Evolutionary conservation across 1,139 yeast genomes (phyloP).

Genomic region (Suhomyces taliae): DNA sequence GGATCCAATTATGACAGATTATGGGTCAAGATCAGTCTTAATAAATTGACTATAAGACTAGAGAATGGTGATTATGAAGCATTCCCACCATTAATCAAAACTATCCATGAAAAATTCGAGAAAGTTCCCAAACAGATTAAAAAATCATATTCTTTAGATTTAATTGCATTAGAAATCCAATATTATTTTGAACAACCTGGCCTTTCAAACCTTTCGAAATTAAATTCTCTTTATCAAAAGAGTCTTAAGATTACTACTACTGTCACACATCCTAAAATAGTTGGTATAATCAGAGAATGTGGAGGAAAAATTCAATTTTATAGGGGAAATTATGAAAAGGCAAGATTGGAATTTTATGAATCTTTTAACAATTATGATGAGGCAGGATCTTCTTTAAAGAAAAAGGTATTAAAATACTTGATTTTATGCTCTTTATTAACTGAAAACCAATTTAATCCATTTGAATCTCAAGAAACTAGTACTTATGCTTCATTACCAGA

Average conservation of each 20-base stretch:
- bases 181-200: constrained; percentile 33
- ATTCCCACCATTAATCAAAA: constrained; percentile 41
- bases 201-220: constrained; percentile 33
- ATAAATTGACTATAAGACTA: constrained; percentile 48
- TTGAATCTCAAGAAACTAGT: constrained; percentile 60
- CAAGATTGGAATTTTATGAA: constrained; percentile 68
- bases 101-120: constrained; percentile 41
- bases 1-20: constrained; percentile 47
- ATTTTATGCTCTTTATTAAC: constrained; percentile 65
- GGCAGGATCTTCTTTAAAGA: constrained; percentile 61
- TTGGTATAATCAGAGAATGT: constrained; percentile 72
- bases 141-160: constrained; percentile 55
- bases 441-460: constrained; percentile 66
- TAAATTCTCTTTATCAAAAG: constrained; percentile 50
- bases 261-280: constrained; percentile 71
- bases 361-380: constrained; percentile 78
- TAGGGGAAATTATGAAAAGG: constrained; percentile 58
- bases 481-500: constrained; percentile 41
- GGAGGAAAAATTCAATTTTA: constrained; percentile 71
- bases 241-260: constrained; percentile 55
- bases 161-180: constrained; percentile 66
- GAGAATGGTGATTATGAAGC: constrained; percentile 36
- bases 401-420: constrained; percentile 61
- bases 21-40: constrained; percentile 56
- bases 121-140: constrained; percentile 43